Evolutionary conservation across 2,329 filamentous ascomycete species (phyloP).

Genomic region (Xylaria sp.): DNA sequence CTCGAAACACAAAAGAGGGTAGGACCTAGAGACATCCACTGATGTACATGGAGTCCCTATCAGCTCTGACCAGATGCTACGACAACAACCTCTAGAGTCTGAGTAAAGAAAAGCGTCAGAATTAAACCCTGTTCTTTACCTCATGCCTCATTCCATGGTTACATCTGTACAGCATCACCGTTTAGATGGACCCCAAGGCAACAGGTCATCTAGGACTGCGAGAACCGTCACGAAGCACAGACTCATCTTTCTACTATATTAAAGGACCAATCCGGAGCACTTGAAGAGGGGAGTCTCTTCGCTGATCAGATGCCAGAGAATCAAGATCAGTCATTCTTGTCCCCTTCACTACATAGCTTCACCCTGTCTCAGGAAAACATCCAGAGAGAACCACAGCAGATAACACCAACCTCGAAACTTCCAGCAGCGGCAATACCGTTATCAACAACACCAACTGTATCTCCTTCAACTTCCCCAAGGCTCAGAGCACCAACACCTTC

Average conservation of each 20-base stretch:
- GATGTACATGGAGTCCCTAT: constrained; percentile 30
- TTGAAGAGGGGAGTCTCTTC: constrained; percentile 5
- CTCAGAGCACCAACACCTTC: constrained; percentile 7
- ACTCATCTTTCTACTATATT: constrained; percentile 20
- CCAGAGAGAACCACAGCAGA: constrained; percentile 6
- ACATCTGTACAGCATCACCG: constrained; percentile 35
- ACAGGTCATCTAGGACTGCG: constrained; percentile 36
- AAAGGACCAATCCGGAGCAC: constrained; percentile 19
- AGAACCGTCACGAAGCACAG: constrained; percentile 15
- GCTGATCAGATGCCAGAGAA: constrained; percentile 27
- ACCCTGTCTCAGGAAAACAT: not conserved
- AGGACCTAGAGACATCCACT: constrained; percentile 36
- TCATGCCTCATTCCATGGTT: constrained; percentile 33
- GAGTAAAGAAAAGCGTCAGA: constrained; percentile 20
- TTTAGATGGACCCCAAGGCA: constrained; percentile 28
- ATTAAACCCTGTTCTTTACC: constrained; percentile 28
- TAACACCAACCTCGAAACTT: constrained; percentile 4
- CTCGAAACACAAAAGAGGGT: constrained; percentile 31
- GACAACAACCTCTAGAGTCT: constrained; percentile 29
- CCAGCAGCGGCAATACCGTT: not conserved
- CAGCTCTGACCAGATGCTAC: constrained; percentile 35
- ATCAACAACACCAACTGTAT: constrained; percentile 34
- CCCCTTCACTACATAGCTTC: constrained; percentile 6
- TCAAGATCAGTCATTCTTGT: constrained; percentile 27
- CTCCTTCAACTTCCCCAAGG: constrained; percentile 36